Conservation (phyloP, 129 eudicot genomes). For the Sambucus nigra region DNA sequence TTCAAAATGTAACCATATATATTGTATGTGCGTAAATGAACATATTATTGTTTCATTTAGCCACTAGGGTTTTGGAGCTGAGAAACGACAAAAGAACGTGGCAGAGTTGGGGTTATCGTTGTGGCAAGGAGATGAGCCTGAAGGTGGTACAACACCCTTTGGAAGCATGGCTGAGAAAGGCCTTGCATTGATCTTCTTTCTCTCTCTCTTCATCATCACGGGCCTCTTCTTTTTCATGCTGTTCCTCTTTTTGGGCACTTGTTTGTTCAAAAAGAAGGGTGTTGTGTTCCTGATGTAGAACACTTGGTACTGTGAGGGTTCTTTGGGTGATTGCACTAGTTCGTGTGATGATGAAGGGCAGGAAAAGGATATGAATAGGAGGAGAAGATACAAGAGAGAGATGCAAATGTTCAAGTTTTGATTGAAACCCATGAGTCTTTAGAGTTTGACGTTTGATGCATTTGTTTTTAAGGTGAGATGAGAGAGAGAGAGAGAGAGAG, state of each 20-base stretch:
- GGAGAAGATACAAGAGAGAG: conserved; percentile 7
- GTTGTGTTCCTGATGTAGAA: conserved; percentile 19
- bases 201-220: conserved; percentile 13
- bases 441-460: conserved; percentile 7
- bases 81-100: conserved; percentile 30
- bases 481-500: conserved; percentile 18
- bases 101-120: conserved; percentile 46
- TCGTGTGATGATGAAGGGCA: conserved; percentile 10
- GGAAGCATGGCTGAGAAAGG: conserved; percentile 66
- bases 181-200: conserved; percentile 10
- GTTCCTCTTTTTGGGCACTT: conserved; percentile 7
- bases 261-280: conserved; percentile 22
- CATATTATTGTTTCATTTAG: neutral
- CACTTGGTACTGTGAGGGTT: conserved; percentile 2
- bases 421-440: conserved; percentile 13
- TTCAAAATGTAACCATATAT: no score
- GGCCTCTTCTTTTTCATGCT: conserved; percentile 10
- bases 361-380: conserved; percentile 6
- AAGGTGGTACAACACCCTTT: conserved; percentile 80
- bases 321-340: neutral
- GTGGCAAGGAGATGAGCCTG: conserved; percentile 79
- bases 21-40: neutral
- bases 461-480: neutral
- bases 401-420: neutral
- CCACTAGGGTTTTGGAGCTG: conserved; percentile 10